A percentile compares a stretch with the other conserved stretches of the same genome.
phyloP scores from a whole-genome alignment of 129 eudicot species.

The Mikania micrantha region DNA sequence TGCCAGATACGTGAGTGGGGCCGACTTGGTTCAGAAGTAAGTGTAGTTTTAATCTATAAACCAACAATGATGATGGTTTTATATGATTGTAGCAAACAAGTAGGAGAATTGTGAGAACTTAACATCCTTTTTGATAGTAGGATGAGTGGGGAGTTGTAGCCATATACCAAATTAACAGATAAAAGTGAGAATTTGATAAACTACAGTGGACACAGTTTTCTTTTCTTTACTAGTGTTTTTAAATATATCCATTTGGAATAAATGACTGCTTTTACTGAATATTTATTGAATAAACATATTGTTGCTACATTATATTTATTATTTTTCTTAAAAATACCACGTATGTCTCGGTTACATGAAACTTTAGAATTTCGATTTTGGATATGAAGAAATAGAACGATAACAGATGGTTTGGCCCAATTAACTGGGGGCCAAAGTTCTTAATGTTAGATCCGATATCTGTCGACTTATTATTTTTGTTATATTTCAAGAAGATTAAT shows the following conservation, averaged over 20 bases:
- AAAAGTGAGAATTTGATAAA: constrained; percentile 8
- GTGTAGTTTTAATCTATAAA: neutral
- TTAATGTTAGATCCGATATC: no score
- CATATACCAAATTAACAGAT: constrained; percentile 15
- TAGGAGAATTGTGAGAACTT: constrained; percentile 6
- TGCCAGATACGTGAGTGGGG: constrained; percentile 93
- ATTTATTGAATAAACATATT: neutral
- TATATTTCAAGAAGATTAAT: no score
- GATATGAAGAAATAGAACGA: no score
- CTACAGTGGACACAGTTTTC: constrained; percentile 4
- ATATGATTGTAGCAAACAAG: constrained; percentile 19
- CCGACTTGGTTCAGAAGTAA: constrained; percentile 68
- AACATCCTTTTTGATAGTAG: neutral
- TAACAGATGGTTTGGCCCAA: no score
- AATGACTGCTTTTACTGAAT: neutral
- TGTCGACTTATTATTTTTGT: no score
- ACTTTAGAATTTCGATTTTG: no score
- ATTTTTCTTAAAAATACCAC: no score
- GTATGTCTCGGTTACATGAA: no score
- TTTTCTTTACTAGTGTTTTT: constrained; percentile 7
- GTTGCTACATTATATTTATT: no score
- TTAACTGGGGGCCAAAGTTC: no score
- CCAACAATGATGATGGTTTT: constrained; percentile 12
- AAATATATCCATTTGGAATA: constrained; percentile 13
- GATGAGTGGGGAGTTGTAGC: constrained; percentile 7